Percentiles rank a stretch among this genome's conserved stretches.
Conservation (phyloP, 768 basidiomycete genomes). For the Macrolepiota dolichaula region DNA sequence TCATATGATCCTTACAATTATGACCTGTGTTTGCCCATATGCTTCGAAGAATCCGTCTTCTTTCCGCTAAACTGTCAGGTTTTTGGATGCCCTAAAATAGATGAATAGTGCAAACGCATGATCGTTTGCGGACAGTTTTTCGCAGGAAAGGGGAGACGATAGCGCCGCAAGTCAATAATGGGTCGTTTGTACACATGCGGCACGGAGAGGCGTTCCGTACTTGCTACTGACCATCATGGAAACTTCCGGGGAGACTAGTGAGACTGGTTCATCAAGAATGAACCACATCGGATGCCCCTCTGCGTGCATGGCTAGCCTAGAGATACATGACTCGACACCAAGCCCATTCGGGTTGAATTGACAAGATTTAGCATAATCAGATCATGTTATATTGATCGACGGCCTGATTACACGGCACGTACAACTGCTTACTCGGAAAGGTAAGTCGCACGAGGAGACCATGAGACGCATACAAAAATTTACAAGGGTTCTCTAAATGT, state of each 20-base stretch:
- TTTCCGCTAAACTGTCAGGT: background rate
- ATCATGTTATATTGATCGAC: slow-evolving; percentile 2
- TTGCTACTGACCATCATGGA: background rate
- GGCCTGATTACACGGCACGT: background rate
- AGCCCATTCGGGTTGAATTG: background rate
- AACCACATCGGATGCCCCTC: too few species aligned
- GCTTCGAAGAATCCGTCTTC: background rate
- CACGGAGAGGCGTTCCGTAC: background rate
- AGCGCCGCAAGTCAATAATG: background rate
- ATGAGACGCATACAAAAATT: background rate
- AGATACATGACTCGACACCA: background rate
- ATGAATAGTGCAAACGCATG: background rate
- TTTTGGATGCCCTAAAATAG: background rate
- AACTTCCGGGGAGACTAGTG: too few species aligned
- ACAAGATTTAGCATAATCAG: background rate
- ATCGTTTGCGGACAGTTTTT: background rate
- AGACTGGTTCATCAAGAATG: too few species aligned
- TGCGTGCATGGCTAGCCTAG: too few species aligned
- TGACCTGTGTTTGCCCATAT: background rate
- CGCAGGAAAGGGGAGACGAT: background rate
- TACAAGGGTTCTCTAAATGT: too few species aligned
- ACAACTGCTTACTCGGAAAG: background rate
- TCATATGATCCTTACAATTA: background rate
- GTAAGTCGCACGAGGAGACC: background rate
- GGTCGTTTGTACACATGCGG: background rate